Percentiles rank a stretch among this genome's conserved stretches.
Evolutionary conservation across 805 yeast genomes (phyloP).

Genomic region (Kuraishia piskuri): DNA sequence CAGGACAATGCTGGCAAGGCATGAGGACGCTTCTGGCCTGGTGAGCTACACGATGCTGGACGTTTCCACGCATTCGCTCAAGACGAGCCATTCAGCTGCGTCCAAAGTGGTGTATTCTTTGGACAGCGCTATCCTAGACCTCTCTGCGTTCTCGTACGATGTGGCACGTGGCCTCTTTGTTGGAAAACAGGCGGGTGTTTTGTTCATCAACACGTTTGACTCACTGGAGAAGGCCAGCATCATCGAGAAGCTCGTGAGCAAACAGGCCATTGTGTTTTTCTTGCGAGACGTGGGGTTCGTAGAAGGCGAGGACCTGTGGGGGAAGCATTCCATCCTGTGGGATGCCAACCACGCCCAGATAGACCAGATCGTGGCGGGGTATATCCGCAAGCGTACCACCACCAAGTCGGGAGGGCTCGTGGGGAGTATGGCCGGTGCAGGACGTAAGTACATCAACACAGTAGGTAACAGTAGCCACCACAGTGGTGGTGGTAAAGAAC

Average conservation of each 20-base stretch:
- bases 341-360: constrained; percentile 33
- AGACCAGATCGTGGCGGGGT: constrained; percentile 29
- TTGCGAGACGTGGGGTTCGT: constrained; percentile 32
- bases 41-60: constrained; percentile 27
- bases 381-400: constrained; percentile 19
- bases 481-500: constrained; percentile 18
- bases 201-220: constrained; percentile 41
- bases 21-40: constrained; percentile 8
- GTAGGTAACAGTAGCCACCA: constrained; percentile 16
- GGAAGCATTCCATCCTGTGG: constrained; percentile 38
- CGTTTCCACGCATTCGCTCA: constrained; percentile 25
- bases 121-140: constrained; percentile 26
- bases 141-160: constrained; percentile 38
- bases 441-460: constrained; percentile 22
- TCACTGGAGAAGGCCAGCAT: constrained; percentile 41
- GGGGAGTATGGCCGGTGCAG: constrained; percentile 29
- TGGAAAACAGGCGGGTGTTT: constrained; percentile 43
- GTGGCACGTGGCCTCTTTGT: constrained; percentile 22
- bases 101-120: constrained; percentile 12
- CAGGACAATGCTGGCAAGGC: constrained; percentile 13
- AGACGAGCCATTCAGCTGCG: constrained; percentile 17
- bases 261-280: constrained; percentile 38
- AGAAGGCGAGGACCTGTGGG: constrained; percentile 22
- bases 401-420: constrained; percentile 34
- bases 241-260: constrained; percentile 36